Conservation (phyloP, 2,329 filamentous ascomycete species). For the Septoria linicola region DNA sequence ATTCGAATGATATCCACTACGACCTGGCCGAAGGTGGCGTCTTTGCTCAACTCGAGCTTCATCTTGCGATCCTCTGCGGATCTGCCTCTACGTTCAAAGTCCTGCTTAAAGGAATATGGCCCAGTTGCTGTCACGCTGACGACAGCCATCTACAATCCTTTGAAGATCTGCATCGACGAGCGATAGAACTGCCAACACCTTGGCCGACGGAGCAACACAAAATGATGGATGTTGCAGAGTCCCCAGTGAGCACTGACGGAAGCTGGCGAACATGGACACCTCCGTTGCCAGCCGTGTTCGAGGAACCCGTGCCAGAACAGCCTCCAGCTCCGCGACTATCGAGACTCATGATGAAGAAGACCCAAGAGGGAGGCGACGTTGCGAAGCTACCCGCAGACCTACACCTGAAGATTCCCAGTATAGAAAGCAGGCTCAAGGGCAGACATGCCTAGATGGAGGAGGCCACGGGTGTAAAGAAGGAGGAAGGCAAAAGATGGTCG, state of each 20-base stretch:
- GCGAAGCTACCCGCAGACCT: constrained; percentile 9
- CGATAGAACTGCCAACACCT: constrained; percentile 1
- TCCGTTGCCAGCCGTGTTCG: neutral
- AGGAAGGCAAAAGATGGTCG: neutral
- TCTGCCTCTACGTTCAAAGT: constrained; percentile 22
- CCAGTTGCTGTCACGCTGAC: constrained; percentile 10
- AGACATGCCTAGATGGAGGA: constrained; percentile 11
- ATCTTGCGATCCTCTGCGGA: constrained; percentile 21
- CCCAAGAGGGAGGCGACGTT: neutral
- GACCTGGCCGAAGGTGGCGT: constrained; percentile 11
- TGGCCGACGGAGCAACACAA: constrained; percentile 10
- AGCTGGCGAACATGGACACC: constrained; percentile 5
- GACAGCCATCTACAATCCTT: constrained; percentile 2
- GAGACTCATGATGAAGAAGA: neutral
- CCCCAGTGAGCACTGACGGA: constrained; percentile 2
- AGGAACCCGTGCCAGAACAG: neutral
- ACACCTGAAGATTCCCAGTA: constrained; percentile 13
- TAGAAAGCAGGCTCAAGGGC: constrained; percentile 13
- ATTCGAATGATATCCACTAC: constrained; percentile 14
- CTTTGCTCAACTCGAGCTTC: constrained; percentile 20
- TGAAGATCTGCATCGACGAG: neutral
- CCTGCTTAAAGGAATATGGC: constrained; percentile 16
- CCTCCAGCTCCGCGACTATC: neutral
- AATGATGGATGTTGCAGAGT: neutral
- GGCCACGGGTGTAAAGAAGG: constrained; percentile 1